Percentiles rank a stretch among this genome's conserved stretches.
Conservation (phyloP, 805 yeast species). For the Candida tibetensis region DNA sequence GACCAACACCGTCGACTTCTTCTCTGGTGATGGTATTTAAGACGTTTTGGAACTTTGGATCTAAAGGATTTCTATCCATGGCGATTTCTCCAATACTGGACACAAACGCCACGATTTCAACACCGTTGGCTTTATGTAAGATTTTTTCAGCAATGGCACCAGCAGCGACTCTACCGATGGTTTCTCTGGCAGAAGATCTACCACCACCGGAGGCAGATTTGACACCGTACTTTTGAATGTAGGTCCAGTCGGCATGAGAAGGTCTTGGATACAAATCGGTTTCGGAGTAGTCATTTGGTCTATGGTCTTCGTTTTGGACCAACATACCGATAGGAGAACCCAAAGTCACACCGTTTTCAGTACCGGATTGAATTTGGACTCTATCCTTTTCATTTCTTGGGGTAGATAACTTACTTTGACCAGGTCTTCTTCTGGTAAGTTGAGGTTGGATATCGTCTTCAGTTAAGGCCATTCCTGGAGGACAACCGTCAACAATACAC, state of each 20-base stretch:
- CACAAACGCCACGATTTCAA: constrained; percentile 95
- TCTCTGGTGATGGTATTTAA: constrained; percentile 82
- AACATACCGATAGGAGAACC: constrained; percentile 97
- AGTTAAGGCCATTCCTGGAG: constrained; percentile 84
- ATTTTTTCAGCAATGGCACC: constrained; percentile 98
- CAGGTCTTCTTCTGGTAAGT: constrained; percentile 95
- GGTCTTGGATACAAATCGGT: constrained; percentile 97
- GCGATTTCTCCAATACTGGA: constrained; percentile 83
- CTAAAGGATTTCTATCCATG: constrained; percentile 70
- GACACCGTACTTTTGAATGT: constrained; percentile 82
- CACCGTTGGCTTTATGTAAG: constrained; percentile 67
- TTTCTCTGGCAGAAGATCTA: constrained; percentile 94
- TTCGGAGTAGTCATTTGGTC: constrained; percentile 94
- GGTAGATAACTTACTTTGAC: constrained; percentile 87
- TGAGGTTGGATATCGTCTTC: constrained; percentile 95
- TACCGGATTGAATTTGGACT: constrained; percentile 92
- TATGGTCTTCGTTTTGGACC: constrained; percentile 90
- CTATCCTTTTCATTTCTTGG: constrained; percentile 95
- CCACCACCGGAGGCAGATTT: constrained; percentile 98
- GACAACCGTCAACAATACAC: constrained; percentile 97
- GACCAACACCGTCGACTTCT: constrained; percentile 80
- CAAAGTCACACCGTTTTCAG: constrained; percentile 83
- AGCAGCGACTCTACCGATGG: constrained; percentile 98
- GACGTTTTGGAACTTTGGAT: constrained; percentile 61
- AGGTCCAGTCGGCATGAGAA: constrained; percentile 96